Evolutionary conservation across 106 monocot genomes (phyloP), one percentile per base, ranked within the genome.

Genomic region (Dioscorea alata): DNA sequence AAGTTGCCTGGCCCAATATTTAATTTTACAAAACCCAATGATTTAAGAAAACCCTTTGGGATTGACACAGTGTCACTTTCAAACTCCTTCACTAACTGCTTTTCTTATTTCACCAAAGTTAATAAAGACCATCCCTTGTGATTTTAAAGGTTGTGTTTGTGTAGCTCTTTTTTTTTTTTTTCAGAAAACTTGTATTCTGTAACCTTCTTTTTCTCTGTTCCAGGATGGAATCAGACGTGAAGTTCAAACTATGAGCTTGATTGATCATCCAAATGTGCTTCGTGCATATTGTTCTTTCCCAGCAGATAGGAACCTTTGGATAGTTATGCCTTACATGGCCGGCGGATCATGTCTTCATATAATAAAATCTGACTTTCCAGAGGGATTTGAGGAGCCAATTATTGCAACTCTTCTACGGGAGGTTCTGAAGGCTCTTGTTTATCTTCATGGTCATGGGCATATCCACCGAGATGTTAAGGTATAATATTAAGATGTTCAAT

Each of bases 401-500:
- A 96, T 96, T 69, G 88, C 91, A 52, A 96, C 88, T 48, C 75
- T 96, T 64, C 72, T 96, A 42, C 75, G 75, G 33, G 91, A 96
- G 75, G 91, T 96, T 68, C 91, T 96, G 33, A 96, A 89, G 82
- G 95, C 95, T 74, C 88, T 96, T 78, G 86, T 89, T 66, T 96
- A 96, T 73, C 86, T 96, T 57, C 95, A 96, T 63, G 60, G 77
- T 48, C 88, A 96, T 60, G 95, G 95, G 31, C 91, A 88, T 66
- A 91, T 96, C 34, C 95, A 96, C 63, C 80, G 95, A 84, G 95
- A 96, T 89, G 88, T 96, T 56, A 96, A 96, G 91, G 95, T 96
- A 84, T 28, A 68, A 64, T 14, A 56, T 67, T 20, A 25, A 50
- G 9, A 49, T 61, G 23, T 54, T 70, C 52, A 14, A 49, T 21